phyloP scores from a whole-genome alignment of 2,329 filamentous ascomycete species.

The Penicillium psychrosexuale region DNA sequence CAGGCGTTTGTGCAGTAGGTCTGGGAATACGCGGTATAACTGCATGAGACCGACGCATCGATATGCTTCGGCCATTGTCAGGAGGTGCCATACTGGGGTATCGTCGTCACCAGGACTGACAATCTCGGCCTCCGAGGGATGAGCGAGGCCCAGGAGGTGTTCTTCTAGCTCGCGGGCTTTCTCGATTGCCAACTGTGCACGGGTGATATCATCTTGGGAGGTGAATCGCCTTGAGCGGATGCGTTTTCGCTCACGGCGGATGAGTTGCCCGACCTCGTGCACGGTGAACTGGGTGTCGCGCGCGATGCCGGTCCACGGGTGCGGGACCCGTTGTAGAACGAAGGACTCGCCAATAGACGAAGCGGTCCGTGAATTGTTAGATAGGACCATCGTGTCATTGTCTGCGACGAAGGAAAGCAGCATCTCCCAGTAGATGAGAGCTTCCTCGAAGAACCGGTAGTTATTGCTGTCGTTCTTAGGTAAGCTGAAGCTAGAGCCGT shows the following conservation, averaged over 20 bases:
- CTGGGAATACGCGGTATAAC: constrained; percentile 55
- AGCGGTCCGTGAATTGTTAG: constrained; percentile 14
- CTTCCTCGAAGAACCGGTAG: constrained; percentile 55
- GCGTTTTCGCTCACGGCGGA: constrained; percentile 37
- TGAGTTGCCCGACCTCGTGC: constrained; percentile 47
- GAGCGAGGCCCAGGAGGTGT: constrained; percentile 46
- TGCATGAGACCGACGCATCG: constrained; percentile 54
- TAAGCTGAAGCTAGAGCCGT: constrained; percentile 3
- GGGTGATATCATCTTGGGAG: constrained; percentile 34
- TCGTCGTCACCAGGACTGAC: constrained; percentile 52
- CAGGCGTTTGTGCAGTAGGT: constrained; percentile 48
- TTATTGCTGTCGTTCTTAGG: constrained; percentile 37
- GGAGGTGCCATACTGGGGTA: constrained; percentile 53
- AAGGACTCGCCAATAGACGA: constrained; percentile 27
- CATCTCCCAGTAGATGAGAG: constrained; percentile 60
- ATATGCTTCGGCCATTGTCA: constrained; percentile 54
- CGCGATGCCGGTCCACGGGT: constrained; percentile 42
- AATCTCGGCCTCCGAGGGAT: constrained; percentile 48
- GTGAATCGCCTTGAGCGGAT: constrained; percentile 38
- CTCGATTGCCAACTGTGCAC: constrained; percentile 36
- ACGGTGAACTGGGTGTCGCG: constrained; percentile 37
- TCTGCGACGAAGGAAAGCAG: constrained; percentile 53
- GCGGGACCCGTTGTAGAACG: constrained; percentile 36
- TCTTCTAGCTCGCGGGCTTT: constrained; percentile 46
- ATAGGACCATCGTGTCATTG: constrained; percentile 36